These are phyloP conservation scores for Cyathus striatus DNA, from an alignment of 768 basidiomycete genomes.

Conservation along the genomic window DNA sequence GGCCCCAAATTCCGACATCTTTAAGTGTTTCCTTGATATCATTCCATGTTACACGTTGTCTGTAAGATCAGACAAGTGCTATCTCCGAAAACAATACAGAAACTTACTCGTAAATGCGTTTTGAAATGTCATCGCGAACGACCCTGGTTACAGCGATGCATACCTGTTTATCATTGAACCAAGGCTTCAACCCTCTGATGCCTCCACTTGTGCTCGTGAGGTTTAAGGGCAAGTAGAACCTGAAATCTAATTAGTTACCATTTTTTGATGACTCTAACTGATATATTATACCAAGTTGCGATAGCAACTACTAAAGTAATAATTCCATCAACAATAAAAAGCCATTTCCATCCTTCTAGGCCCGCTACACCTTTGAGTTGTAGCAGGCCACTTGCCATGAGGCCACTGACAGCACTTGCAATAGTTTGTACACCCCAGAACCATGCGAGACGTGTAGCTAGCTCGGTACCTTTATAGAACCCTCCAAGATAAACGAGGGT, in stretches of 20 bases:
- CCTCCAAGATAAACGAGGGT: constrained; percentile 36
- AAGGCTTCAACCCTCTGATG: constrained; percentile 24
- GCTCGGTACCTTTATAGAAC: constrained; percentile 39
- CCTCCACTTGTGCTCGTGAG: constrained; percentile 22
- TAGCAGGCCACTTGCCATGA: constrained; percentile 35
- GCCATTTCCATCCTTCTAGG: constrained; percentile 36
- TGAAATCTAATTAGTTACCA: constrained; percentile 3
- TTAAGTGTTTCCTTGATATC: constrained; percentile 30
- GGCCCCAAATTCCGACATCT: constrained; percentile 29
- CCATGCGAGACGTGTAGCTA: constrained; percentile 33
- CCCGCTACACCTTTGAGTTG: constrained; percentile 27
- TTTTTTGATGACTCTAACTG: background rate
- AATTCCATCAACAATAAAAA: constrained; percentile 33
- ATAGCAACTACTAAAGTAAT: constrained; percentile 28
- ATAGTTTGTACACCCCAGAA: constrained; percentile 37
- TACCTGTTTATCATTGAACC: constrained; percentile 28
- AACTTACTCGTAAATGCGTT: constrained; percentile 30
- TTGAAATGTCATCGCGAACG: constrained; percentile 31
- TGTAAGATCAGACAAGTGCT: constrained; percentile 4
- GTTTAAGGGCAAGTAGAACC: constrained; percentile 31
- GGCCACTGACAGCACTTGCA: constrained; percentile 33
- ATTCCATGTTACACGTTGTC: constrained; percentile 23
- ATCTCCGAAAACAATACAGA: background rate
- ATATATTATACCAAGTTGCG: constrained; percentile 22
- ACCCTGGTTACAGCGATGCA: constrained; percentile 30